Evolutionary conservation across 805 yeast species (phyloP).

Genomic region (Suhomyces emberorum): DNA sequence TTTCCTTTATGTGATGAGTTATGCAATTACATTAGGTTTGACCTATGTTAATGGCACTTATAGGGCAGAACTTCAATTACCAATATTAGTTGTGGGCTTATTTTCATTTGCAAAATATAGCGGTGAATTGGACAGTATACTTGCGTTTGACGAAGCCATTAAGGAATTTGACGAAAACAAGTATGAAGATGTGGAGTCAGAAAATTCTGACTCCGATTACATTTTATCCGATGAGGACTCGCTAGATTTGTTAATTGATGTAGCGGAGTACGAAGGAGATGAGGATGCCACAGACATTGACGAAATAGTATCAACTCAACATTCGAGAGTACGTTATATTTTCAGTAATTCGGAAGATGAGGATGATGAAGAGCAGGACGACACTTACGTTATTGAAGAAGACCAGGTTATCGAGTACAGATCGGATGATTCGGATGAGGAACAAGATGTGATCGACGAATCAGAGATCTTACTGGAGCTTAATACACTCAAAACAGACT

Average conservation of each 20-base stretch:
- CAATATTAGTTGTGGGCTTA: conserved; percentile 57
- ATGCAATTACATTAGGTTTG: conserved; percentile 34
- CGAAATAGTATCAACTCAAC: too few species aligned
- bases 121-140: conserved; percentile 42
- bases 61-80: conserved; percentile 64
- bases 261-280: conserved; percentile 14
- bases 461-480: conserved; percentile 4
- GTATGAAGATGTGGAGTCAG: conserved; percentile 10
- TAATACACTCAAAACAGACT: conserved; percentile 7
- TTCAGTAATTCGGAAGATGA: conserved; percentile 14
- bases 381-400: conserved; percentile 8
- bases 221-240: conserved; percentile 13
- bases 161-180: conserved; percentile 12
- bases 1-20: conserved; percentile 36
- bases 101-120: conserved; percentile 29
- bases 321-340: too few species aligned
- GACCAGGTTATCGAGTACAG: conserved; percentile 8
- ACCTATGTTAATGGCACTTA: conserved; percentile 40
- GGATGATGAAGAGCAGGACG: conserved; percentile 14
- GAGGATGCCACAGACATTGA: conserved; percentile 13
- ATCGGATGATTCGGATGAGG: conserved; percentile 3
- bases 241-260: conserved; percentile 19
- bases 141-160: conserved; percentile 27
- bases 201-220: conserved; percentile 13
- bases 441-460: neutral